phyloP scores from a whole-genome alignment of 352 stramenopile genomes.

The Pythium guiyangense region DNA sequence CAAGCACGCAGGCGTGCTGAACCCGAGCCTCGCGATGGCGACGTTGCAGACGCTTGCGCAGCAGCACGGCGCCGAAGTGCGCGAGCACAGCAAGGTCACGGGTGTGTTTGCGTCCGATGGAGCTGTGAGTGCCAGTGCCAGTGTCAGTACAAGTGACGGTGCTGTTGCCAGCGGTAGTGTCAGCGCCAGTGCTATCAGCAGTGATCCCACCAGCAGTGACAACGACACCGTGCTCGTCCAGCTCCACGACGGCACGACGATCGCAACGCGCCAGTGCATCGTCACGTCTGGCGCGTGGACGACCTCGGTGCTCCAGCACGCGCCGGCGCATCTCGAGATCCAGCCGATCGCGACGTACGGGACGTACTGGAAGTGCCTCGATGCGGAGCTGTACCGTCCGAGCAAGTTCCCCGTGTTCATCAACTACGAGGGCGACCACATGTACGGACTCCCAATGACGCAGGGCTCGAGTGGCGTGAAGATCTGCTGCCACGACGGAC shows the following conservation, averaged over 20 bases:
- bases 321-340: too few species aligned
- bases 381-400: too few species aligned
- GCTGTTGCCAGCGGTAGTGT: neutral
- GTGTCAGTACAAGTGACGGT: neutral
- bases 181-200: too few species aligned
- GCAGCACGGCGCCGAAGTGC: constrained; percentile 30
- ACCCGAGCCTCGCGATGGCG: constrained; percentile 46
- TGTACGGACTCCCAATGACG: constrained; percentile 57
- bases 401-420: too few species aligned
- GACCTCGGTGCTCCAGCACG: too few species aligned
- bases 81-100: too few species aligned
- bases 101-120: constrained; percentile 1
- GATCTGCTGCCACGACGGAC: constrained; percentile 60
- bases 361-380: too few species aligned
- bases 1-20: constrained; percentile 41
- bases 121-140: too few species aligned
- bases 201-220: too few species aligned
- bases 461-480: constrained; percentile 53
- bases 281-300: too few species aligned
- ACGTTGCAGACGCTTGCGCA: constrained; percentile 40
- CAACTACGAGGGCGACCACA: constrained; percentile 29
- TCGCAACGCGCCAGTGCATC: constrained; percentile 39
- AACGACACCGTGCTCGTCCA: constrained; percentile 23
- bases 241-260: constrained; percentile 20
- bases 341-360: too few species aligned